phyloP scores from a whole-genome alignment of 495 filamentous ascomycete genomes.

The Oidiodendron maius region DNA sequence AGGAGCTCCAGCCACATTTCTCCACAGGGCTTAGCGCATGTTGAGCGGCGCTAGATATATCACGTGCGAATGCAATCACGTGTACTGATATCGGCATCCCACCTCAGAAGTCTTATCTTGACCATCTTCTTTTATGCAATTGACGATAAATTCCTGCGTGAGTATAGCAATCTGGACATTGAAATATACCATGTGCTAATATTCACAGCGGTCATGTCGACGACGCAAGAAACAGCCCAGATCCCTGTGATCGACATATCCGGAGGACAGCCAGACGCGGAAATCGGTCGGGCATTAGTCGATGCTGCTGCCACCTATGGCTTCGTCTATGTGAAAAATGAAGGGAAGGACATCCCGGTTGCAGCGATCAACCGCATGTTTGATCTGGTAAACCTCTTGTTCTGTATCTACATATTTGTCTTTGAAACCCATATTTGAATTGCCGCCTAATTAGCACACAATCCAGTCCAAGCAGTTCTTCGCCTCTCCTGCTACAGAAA shows the following conservation, averaged over 20 bases:
- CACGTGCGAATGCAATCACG: too few species aligned
- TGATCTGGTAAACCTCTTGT: constrained; percentile 64
- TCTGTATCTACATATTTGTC: too few species aligned
- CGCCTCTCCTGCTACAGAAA: constrained; percentile 60
- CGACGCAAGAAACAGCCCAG: constrained; percentile 28
- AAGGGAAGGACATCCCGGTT: constrained; percentile 59
- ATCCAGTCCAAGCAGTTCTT: constrained; percentile 74
- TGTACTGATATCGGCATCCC: too few species aligned
- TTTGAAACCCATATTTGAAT: too few species aligned
- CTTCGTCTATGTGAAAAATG: constrained; percentile 81
- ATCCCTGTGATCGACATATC: constrained; percentile 83
- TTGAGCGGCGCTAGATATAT: background rate
- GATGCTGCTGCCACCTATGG: constrained; percentile 75
- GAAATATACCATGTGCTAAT: background rate
- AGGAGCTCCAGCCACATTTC: background rate
- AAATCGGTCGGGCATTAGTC: constrained; percentile 66
- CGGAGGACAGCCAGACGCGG: constrained; percentile 40
- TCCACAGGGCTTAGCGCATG: background rate
- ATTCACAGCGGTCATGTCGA: constrained; percentile 35
- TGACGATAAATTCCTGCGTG: background rate
- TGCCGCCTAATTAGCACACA: background rate
- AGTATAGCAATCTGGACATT: too few species aligned
- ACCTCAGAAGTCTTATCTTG: too few species aligned
- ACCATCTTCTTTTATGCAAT: too few species aligned
- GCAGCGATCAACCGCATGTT: constrained; percentile 69